Base-by-base conservation (phyloP, 371 early-diverging fungal species). In the Racocetra persica region DNA sequence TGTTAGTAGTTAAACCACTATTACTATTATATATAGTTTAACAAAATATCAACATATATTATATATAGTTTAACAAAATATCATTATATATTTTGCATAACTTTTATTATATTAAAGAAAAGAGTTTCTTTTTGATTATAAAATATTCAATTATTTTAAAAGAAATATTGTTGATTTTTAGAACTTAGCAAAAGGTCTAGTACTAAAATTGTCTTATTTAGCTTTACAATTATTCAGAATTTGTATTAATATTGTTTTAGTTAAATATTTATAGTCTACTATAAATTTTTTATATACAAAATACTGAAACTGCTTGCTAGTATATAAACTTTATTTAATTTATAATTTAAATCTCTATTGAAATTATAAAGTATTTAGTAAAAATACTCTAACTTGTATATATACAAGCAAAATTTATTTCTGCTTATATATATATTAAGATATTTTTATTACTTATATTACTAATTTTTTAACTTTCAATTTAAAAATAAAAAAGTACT, bases 211-310 rank as follows among this genome's bases (percentile, higher is more conserved):
- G 22, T 74, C 59, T 20, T 8, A 22, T 41, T 22, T 74, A 32
- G 41, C 75, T 74, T 22, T 74, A n/a, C 41, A 74, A 20, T 74
- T 74, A 18, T 59, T 32, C 59, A 60, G 41, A 1, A 74, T 74
- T 32, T 74, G 55, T 59, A 26, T 73, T 32, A 73, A 73, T 73
- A 55, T 22, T 24, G 75, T 60, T 36, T 74, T n/a, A 4, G 41
- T 74, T 1, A n/a, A 75, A 75, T 13, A 22, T 20, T 38, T 60
- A 8, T 75, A n/a, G 22, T 59, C 41, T 36, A 75, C 55, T 2
- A 75, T 75, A 13, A 28, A 60, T 11, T 75, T 70, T 60, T 59
- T 75, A 75, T 22, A 75, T 75, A 32, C 3, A 22, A 75, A 75
- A 57, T 8, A 38, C 5, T 0, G 11, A 67, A 41, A 67, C n/a